These are phyloP conservation scores for Ceratobasidium sp. DNA, from an alignment of 1,284 basidiomycete species.

Conservation along the genomic window DNA sequence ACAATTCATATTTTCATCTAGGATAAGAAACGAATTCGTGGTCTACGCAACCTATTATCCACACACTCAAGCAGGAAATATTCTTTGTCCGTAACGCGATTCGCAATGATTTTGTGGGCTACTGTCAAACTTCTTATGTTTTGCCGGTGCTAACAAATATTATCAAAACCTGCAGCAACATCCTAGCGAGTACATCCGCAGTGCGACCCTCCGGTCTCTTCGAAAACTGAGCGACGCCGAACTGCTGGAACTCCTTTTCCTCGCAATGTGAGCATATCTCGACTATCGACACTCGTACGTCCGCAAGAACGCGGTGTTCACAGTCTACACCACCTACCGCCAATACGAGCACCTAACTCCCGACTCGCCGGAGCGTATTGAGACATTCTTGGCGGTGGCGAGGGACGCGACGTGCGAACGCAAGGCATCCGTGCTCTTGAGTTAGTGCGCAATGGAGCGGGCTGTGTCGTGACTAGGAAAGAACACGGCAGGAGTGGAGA, in stretches of 20 bases:
- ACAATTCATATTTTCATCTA: too few relatives aligned
- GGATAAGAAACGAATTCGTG: too few relatives aligned
- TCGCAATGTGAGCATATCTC: conserved; percentile 92
- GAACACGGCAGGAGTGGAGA: too few relatives aligned
- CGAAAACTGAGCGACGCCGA: conserved; percentile 97
- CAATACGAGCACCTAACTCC: too few relatives aligned
- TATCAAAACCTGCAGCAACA: conserved; percentile 79
- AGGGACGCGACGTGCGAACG: too few relatives aligned
- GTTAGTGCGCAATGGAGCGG: too few relatives aligned
- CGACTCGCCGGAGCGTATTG: too few relatives aligned
- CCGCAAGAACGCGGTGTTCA: too few relatives aligned
- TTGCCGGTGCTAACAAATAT: neutral
- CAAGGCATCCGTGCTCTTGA: too few relatives aligned
- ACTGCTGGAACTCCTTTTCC: conserved; percentile 95
- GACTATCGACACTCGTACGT: conserved; percentile 99
- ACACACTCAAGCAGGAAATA: conserved; percentile 99
- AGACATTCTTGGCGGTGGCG: conserved; percentile 97
- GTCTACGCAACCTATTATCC: too few relatives aligned
- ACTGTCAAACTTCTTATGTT: neutral
- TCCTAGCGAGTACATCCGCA: conserved; percentile 99
- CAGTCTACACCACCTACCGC: too few relatives aligned
- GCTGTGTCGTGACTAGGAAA: too few relatives aligned
- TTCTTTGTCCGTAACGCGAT: conserved; percentile 99
- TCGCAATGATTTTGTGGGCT: conserved; percentile 91
- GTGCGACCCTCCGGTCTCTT: conserved; percentile 95